Evolutionary conservation across 345 rosid species (phyloP).

Genomic region (Noccaea bulbosa): DNA sequence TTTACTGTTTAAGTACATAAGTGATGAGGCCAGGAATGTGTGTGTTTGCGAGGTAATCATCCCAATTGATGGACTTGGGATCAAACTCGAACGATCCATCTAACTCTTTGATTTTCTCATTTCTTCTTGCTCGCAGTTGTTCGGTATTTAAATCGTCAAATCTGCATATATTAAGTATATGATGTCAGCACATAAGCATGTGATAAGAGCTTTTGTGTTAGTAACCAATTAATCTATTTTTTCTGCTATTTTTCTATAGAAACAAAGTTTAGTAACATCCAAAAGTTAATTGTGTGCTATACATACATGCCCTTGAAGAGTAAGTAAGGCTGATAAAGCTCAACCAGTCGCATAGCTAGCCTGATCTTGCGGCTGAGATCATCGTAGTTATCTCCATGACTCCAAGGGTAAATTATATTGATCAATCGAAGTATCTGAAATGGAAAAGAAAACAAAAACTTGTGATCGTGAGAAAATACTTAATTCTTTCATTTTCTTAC

Average conservation of each 20-base stretch:
- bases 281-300: slow-evolving; percentile 1
- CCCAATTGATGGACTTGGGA: slow-evolving; percentile 70
- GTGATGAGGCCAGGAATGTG: slow-evolving; percentile 75
- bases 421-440: slow-evolving; percentile 43
- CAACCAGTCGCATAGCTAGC: slow-evolving; percentile 69
- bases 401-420: slow-evolving; percentile 44
- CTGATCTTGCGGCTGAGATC: slow-evolving; percentile 45
- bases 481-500: too few relatives aligned
- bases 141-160: slow-evolving; percentile 75
- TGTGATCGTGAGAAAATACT: too few relatives aligned
- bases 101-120: slow-evolving; percentile 46
- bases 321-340: slow-evolving; percentile 82
- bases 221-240: too few relatives aligned
- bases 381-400: slow-evolving; percentile 40
- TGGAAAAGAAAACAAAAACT: too few relatives aligned
- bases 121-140: slow-evolving; percentile 49
- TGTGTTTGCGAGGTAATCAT: slow-evolving; percentile 54
- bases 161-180: slow-evolving; percentile 44
- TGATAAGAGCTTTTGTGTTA: too few relatives aligned
- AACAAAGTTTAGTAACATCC: not conserved
- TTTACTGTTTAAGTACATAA: slow-evolving; percentile 56
- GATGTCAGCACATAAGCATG: not conserved
- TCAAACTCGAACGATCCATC: slow-evolving; percentile 59
- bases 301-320: slow-evolving; percentile 90
- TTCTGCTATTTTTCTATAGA: too few relatives aligned